Evolutionary conservation across 805 yeast genomes (phyloP), one percentile per base, ranked within the genome.

Genomic region (Torulaspora maleeae): DNA sequence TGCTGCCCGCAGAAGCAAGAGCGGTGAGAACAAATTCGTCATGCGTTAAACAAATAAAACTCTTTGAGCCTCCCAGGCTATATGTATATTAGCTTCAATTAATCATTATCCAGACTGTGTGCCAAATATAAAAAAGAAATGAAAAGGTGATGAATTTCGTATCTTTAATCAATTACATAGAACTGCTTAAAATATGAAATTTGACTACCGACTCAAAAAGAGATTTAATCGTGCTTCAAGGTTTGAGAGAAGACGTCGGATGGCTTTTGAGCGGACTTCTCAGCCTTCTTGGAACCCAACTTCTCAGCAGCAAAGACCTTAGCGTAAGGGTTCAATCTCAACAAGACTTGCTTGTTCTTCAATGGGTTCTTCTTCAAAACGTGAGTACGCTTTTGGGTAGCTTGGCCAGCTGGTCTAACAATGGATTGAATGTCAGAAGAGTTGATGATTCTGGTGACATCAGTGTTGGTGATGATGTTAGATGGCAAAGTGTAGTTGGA

Each of bases 321-420:
- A 67, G 99, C 98, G 83, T 93, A 93, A 63, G 99, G 99, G 96
- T 93, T 93, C 75, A 93, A 85, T 82, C 97, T 88, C 75, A 89
- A 83, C 73, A 89, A 77, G 68, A 90, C 91, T 79, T 88, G 95
- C 83, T 88, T 90, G 97, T 93, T 93, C 93, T 88, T 91, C 73
- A 89, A 84, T 76, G 96, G 95, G 90, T 87, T 91, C 91, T 89
- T 90, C 96, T 93, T 93, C 76, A 83, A 82, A 72, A 87, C 95
- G 82, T 86, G 88, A 60, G 88, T 73, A 75, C 95, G 86, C 90
- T 90, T 88, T 75, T 86, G 90, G 70, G 83, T 77, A 67, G 93
- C 76, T 75, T 85, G 93, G 68, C 95, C 95, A 72, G 96, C 95
- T 71, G 95, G 88, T 80, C 91, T 86, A 66, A 90, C 86, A 71